Conservation (phyloP, 2,329 filamentous ascomycete species). For the Tolypocladium sp. region DNA sequence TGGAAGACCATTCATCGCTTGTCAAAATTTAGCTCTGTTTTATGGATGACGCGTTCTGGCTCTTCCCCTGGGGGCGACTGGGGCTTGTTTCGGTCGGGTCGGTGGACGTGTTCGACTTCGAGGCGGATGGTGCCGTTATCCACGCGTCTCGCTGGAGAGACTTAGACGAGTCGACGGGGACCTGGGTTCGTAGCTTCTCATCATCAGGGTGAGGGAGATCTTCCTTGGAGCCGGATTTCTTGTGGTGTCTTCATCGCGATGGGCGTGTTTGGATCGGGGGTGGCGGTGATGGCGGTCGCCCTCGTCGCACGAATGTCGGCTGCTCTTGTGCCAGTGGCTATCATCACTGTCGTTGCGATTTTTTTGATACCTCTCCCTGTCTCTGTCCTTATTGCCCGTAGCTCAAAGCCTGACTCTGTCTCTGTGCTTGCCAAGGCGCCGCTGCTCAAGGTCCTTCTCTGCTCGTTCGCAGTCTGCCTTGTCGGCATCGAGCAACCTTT, state of each 20-base stretch:
- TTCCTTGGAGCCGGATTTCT: conserved; percentile 37
- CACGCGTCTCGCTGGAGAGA: conserved; percentile 68
- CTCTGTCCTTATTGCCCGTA: conserved; percentile 12
- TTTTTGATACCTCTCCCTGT: conserved; percentile 21
- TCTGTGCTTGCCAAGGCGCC: conserved; percentile 28
- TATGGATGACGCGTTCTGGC: conserved; percentile 63
- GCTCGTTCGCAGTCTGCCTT: conserved; percentile 42
- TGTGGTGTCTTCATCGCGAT: conserved; percentile 29
- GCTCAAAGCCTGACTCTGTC: conserved; percentile 15
- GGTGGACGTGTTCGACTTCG: conserved; percentile 74
- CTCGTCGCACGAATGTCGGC: conserved; percentile 41
- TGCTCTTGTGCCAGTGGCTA: conserved; percentile 55
- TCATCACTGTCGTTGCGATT: conserved; percentile 31
- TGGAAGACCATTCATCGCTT: conserved; percentile 40
- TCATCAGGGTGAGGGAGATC: conserved; percentile 44
- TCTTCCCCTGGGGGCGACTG: conserved; percentile 46
- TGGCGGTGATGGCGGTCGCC: conserved; percentile 29
- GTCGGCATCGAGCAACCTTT: conserved; percentile 62
- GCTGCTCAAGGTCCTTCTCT: conserved; percentile 35
- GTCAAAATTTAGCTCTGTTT: conserved; percentile 67
- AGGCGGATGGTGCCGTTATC: conserved; percentile 87
- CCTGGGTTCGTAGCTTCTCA: conserved; percentile 25
- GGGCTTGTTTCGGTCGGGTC: conserved; percentile 38
- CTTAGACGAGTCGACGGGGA: conserved; percentile 14
- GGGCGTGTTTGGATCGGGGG: conserved; percentile 3